Percentiles rank a stretch among this genome's conserved stretches.
phyloP scores from a whole-genome alignment of 768 basidiomycete species.

The Macrolepiota fuliginosa region DNA sequence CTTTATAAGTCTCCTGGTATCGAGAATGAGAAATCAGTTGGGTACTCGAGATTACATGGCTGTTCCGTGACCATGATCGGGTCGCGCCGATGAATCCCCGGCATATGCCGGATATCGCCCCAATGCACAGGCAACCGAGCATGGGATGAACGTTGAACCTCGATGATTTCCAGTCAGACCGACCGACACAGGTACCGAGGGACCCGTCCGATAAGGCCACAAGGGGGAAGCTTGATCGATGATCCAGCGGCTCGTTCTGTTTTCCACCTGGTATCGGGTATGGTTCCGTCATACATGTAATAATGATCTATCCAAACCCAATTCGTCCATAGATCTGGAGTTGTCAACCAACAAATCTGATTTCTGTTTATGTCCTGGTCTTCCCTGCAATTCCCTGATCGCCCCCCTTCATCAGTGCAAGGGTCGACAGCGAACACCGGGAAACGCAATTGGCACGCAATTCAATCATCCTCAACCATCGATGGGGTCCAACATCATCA shows the following conservation, averaged over 20 bases:
- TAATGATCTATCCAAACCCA: neutral
- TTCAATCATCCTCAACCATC: slow-evolving; percentile 1
- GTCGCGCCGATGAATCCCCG: slow-evolving; percentile 17
- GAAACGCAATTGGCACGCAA: slow-evolving; percentile 12
- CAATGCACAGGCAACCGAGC: neutral
- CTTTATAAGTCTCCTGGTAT: slow-evolving; percentile 35
- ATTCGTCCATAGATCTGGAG: neutral
- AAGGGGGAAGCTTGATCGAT: slow-evolving; percentile 6
- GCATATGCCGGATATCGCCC: slow-evolving; percentile 7
- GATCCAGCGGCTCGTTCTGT: neutral
- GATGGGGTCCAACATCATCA: neutral
- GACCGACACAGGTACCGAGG: slow-evolving; percentile 19
- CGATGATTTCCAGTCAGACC: slow-evolving; percentile 1
- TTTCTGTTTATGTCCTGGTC: neutral
- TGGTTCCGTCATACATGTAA: neutral
- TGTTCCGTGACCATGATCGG: slow-evolving; percentile 9
- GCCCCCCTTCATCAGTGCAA: neutral
- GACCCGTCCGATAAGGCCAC: slow-evolving; percentile 21
- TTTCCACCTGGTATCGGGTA: neutral
- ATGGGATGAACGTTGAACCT: slow-evolving; percentile 13
- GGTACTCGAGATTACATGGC: slow-evolving; percentile 21
- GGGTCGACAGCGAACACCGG: neutral
- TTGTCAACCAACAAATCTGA: neutral
- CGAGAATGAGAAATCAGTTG: slow-evolving; percentile 17
- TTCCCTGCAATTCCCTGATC: slow-evolving; percentile 2